Percentiles rank a stretch among this genome's conserved stretches.
phyloP scores from a whole-genome alignment of 371 early-diverging fungal genomes.

The Syncephalastrum monosporum region DNA sequence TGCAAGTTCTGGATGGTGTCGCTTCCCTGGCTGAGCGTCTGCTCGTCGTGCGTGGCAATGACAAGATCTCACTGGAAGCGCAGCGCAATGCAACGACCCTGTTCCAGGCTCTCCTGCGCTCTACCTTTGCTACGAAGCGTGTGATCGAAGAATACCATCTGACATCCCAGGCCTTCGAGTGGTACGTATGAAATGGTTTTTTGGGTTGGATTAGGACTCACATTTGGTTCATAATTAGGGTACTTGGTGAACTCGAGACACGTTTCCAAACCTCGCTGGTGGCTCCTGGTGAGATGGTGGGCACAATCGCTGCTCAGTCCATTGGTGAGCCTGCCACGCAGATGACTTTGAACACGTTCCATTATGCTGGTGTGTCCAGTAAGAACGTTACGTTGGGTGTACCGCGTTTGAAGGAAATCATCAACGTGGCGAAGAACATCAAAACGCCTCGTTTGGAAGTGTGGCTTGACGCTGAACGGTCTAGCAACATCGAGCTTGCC shows the following conservation, averaged over 20 bases:
- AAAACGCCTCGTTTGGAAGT: conserved; percentile 96
- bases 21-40: conserved; percentile 69
- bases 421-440: conserved; percentile 97
- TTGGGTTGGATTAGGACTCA: not conserved
- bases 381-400: conserved; percentile 99
- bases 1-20: conserved; percentile 76
- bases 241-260: conserved; percentile 91
- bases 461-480: conserved; percentile 78
- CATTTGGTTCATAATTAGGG: conserved; percentile 20
- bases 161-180: conserved; percentile 88
- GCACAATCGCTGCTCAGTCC: conserved; percentile 98
- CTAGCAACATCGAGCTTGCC: conserved; percentile 79
- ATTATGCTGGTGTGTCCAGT: conserved; percentile 98
- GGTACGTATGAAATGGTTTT: conserved; percentile 37
- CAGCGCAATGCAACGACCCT: conserved; percentile 91
- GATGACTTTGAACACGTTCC: conserved; percentile 99
- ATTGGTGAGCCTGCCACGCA: conserved; percentile 99
- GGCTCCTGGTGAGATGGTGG: conserved; percentile 99
- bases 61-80: conserved; percentile 82
- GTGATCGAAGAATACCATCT: conserved; percentile 92
- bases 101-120: conserved; percentile 86
- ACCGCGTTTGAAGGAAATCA: conserved; percentile 99
- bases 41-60: conserved; percentile 85
- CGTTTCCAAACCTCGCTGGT: conserved; percentile 91
- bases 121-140: conserved; percentile 79